Conservation (phyloP, 2,329 filamentous ascomycete genomes). For the Cordyceps javanica region DNA sequence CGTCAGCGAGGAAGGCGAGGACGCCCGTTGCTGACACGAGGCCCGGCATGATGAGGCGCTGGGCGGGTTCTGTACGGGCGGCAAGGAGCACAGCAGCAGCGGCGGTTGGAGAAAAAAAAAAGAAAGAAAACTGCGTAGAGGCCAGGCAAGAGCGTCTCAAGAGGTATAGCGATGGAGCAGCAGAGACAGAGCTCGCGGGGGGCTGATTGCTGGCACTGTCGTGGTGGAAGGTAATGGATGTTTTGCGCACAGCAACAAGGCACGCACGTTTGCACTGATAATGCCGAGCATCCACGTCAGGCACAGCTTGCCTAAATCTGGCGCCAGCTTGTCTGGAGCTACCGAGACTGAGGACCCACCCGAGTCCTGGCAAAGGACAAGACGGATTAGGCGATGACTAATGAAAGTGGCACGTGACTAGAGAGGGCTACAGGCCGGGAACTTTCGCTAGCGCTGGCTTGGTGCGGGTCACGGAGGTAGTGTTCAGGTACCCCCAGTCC, state of each 20-base stretch:
- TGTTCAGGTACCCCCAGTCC: neutral
- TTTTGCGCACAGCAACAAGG: conserved; percentile 20
- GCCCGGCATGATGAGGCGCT: conserved; percentile 65
- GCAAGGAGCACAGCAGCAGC: neutral
- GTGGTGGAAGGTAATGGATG: conserved; percentile 19
- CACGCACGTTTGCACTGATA: conserved; percentile 22
- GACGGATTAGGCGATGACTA: neutral
- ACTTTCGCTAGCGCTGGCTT: neutral
- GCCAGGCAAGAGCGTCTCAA: neutral
- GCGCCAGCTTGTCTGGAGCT: conserved; percentile 1
- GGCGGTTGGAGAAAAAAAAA: neutral
- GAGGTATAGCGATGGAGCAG: conserved; percentile 7
- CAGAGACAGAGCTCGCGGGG: neutral
- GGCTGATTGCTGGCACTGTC: conserved; percentile 14
- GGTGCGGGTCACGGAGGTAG: neutral
- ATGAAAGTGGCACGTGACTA: neutral
- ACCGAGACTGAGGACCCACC: neutral
- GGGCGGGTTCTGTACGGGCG: neutral
- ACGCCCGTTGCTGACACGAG: conserved; percentile 92
- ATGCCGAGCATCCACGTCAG: conserved; percentile 34
- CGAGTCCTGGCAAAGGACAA: neutral
- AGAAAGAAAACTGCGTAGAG: neutral
- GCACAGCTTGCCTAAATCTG: conserved; percentile 31
- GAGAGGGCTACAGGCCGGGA: neutral
- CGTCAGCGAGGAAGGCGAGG: conserved; percentile 90